A percentile compares a stretch with the other conserved stretches of the same genome.
Conservation (phyloP, 305 asterid genomes). For the Petunia hybrid region DNA sequence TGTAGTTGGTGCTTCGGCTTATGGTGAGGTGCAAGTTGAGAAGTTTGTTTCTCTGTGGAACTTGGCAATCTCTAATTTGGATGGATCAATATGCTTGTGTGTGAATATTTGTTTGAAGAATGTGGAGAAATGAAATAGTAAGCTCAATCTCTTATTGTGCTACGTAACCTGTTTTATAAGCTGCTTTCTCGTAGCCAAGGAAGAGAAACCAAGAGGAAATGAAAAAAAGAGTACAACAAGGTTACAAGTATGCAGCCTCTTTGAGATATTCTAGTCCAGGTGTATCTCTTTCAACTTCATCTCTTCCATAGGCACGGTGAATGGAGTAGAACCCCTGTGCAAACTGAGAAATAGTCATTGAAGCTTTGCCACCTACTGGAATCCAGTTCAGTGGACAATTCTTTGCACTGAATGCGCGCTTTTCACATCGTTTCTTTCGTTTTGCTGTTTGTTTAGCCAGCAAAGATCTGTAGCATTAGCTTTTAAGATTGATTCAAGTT, state of each 20-base stretch:
- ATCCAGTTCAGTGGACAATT: constrained; percentile 4
- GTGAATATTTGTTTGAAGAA: neutral
- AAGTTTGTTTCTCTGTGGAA: constrained; percentile 7
- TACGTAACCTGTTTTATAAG: neutral
- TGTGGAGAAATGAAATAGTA: neutral
- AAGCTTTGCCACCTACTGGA: too few relatives aligned
- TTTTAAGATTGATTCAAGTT: neutral
- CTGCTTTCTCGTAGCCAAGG: constrained; percentile 3
- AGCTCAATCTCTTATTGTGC: neutral
- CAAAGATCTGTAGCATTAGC: neutral
- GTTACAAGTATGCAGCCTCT: neutral
- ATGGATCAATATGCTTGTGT: neutral
- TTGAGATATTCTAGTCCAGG: neutral
- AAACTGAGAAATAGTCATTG: too few relatives aligned
- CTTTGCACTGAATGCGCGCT: neutral
- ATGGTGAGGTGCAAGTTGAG: neutral
- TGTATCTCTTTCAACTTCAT: constrained; percentile 7
- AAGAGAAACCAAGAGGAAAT: neutral
- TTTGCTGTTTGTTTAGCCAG: neutral
- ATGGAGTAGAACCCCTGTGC: neutral
- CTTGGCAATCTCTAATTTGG: neutral
- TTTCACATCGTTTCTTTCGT: neutral
- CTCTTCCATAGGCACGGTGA: neutral
- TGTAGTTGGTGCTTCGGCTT: neutral
- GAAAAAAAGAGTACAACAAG: neutral